Base-by-base conservation (phyloP, 2,329 filamentous ascomycete genomes). In the Penicillium sp. region DNA sequence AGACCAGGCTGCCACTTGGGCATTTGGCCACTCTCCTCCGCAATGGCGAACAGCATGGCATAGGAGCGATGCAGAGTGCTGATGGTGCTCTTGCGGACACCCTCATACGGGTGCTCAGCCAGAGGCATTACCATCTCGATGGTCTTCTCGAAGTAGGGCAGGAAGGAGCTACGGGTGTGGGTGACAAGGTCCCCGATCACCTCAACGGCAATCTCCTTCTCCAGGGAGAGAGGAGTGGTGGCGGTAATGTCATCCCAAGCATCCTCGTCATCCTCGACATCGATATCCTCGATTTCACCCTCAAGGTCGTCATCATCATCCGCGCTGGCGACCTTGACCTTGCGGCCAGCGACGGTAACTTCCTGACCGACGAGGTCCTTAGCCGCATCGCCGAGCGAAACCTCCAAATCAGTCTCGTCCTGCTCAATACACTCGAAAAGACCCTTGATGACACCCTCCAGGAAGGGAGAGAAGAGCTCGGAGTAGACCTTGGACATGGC, bases 121-220 rank as follows among this genome's bases (percentile, higher is more conserved):
- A 96, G 83, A 16, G 84, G 84, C 27, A 88, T 75, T 19, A 94
- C 79, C 50, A 82, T 82, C 68, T 88, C 84, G 47, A 98, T 80
- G 6, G 88, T 88, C 74, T 87, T 86, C 72, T 95, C 84, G 48
- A 96, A 86, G 67, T 91, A 95, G 4, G 87, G 83, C 52, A 94
- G 77, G 64, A 80, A 88, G 53, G 85, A 79, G 59, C 80, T 79
- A 66, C 87, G 89, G 33, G 87, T 87, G 72, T 94, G 84, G 32
- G 86, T 84, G 58, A 97, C 84, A 47, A 98, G 81, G 61, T 98
- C 93, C 50, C 90, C 93, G 23, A 96, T 79, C 4, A 96, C 90
- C 67, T 98, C 93, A 30, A 95, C 81, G 25, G 93, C 91, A 56
- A 97, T 94, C 70, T 98, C 93, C 71, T 97, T 96, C 76, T 97